A percentile compares a stretch with the other conserved stretches of the same genome.
Conservation (phyloP, 805 yeast species). For the Yarrowia bubula region DNA sequence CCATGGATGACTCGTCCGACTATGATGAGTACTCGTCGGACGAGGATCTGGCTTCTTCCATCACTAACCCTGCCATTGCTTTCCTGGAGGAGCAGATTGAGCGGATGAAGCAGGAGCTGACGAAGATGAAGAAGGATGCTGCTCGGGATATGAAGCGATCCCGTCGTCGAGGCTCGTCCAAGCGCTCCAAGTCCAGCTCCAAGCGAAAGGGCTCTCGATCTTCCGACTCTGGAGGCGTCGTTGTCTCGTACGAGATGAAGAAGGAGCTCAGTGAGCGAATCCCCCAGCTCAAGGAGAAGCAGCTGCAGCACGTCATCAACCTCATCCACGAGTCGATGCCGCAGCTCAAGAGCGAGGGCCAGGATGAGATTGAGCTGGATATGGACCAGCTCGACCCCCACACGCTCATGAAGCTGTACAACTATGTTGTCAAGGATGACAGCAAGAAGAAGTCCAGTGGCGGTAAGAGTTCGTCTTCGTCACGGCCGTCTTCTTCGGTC, state of each 20-base stretch:
- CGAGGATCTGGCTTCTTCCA: conserved; percentile 47
- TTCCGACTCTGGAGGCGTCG: conserved; percentile 34
- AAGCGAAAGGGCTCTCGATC: conserved; percentile 27
- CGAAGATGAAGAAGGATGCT: conserved; percentile 65
- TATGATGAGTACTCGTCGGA: conserved; percentile 42
- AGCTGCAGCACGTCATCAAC: conserved; percentile 75
- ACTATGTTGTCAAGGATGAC: conserved; percentile 57
- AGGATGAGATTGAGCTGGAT: conserved; percentile 95
- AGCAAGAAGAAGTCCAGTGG: conserved; percentile 17
- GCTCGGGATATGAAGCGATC: conserved; percentile 28
- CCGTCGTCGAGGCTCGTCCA: conserved; percentile 52
- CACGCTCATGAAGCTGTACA: conserved; percentile 79
- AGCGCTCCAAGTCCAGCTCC: conserved; percentile 29
- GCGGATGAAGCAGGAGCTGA: conserved; percentile 82
- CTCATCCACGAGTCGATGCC: conserved; percentile 79
- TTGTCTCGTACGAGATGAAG: conserved; percentile 93
- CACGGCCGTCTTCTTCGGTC: conserved; percentile 29
- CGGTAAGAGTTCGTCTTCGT: conserved; percentile 26
- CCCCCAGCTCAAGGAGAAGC: conserved; percentile 67
- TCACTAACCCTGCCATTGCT: conserved; percentile 86
- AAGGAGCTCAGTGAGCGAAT: conserved; percentile 86
- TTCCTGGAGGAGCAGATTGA: conserved; percentile 82
- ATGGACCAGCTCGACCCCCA: conserved; percentile 86
- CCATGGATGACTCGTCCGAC: conserved; percentile 45
- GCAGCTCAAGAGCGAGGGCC: conserved; percentile 54